Evolutionary conservation across 116 monocot species (phyloP).

Genomic region (Zostera marina): DNA sequence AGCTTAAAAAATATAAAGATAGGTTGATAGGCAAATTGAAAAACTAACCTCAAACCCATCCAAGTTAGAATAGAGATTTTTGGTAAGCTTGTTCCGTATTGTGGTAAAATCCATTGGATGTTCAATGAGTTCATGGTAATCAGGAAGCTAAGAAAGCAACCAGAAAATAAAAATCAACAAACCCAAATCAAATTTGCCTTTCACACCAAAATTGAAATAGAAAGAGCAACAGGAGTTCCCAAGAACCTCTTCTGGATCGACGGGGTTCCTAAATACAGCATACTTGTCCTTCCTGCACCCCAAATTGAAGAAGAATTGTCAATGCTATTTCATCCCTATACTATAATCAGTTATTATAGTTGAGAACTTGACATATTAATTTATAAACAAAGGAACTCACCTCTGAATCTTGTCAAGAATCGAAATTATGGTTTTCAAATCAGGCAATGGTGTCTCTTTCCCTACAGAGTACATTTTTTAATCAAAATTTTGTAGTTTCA

Average conservation of each 20-base stretch:
- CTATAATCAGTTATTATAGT: too few species aligned
- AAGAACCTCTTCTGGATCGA: constrained; percentile 59
- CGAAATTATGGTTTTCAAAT: constrained; percentile 40
- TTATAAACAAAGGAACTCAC: constrained; percentile 24
- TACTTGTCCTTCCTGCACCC: constrained; percentile 60
- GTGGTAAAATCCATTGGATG: constrained; percentile 73
- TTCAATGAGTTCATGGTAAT: constrained; percentile 56
- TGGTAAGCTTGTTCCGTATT: constrained; percentile 39
- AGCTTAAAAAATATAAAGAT: too few species aligned
- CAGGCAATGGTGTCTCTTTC: constrained; percentile 44
- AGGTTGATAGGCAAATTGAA: neutral
- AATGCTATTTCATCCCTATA: neutral
- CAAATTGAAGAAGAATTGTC: neutral
- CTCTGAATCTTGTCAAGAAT: constrained; percentile 70
- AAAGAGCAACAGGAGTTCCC: neutral
- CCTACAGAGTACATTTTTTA: too few species aligned
- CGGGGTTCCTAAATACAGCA: constrained; percentile 59
- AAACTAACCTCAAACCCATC: constrained; percentile 59
- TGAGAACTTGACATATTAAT: neutral
- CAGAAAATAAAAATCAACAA: constrained; percentile 4
- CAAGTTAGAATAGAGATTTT: constrained; percentile 28
- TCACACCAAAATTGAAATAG: neutral
- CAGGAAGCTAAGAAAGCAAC: constrained; percentile 48
- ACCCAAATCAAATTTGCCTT: neutral
- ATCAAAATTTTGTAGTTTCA: neutral